Evolutionary conservation across 1,284 basidiomycete genomes (phyloP).

Genomic region (Cryptococcus hybrid): DNA sequence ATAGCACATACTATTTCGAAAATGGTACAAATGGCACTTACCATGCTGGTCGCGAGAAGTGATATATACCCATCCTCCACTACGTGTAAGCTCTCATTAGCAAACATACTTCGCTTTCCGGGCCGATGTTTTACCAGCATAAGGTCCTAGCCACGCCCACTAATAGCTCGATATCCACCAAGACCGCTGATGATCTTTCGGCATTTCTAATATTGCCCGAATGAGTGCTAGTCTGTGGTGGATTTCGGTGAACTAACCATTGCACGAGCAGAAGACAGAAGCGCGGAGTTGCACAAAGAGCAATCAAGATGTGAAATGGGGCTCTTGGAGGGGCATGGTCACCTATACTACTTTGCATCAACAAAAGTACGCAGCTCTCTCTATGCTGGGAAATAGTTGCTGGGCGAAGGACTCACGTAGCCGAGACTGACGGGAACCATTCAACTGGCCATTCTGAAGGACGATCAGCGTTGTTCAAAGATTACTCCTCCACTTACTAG

Average conservation of each 20-base stretch:
- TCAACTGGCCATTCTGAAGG: slow-evolving; percentile 73
- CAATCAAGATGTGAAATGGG: slow-evolving; percentile 87
- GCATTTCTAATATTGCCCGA: neutral
- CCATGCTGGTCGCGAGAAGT: slow-evolving; percentile 56
- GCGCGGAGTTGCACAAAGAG: slow-evolving; percentile 79
- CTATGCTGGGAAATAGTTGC: neutral
- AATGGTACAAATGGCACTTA: slow-evolving; percentile 10
- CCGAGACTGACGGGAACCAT: slow-evolving; percentile 91
- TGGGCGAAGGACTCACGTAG: slow-evolving; percentile 62
- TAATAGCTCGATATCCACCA: slow-evolving; percentile 61
- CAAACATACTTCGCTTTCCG: neutral
- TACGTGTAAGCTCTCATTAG: slow-evolving; percentile 1
- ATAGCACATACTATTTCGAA: neutral
- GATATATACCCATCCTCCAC: slow-evolving; percentile 82
- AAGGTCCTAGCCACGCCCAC: slow-evolving; percentile 74
- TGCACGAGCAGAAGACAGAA: slow-evolving; percentile 73
- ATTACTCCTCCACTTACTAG: slow-evolving; percentile 15
- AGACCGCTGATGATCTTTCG: slow-evolving; percentile 12
- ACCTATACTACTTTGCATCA: slow-evolving; percentile 62
- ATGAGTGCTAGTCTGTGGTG: slow-evolving; percentile 3
- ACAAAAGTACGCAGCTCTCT: neutral
- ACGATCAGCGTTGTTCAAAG: neutral
- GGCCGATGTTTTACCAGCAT: slow-evolving; percentile 55
- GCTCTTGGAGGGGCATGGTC: slow-evolving; percentile 90
- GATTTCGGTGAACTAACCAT: slow-evolving; percentile 59